Evolutionary conservation across 208 protist species (phyloP).

Genomic region (Acanthamoeba sp.): DNA sequence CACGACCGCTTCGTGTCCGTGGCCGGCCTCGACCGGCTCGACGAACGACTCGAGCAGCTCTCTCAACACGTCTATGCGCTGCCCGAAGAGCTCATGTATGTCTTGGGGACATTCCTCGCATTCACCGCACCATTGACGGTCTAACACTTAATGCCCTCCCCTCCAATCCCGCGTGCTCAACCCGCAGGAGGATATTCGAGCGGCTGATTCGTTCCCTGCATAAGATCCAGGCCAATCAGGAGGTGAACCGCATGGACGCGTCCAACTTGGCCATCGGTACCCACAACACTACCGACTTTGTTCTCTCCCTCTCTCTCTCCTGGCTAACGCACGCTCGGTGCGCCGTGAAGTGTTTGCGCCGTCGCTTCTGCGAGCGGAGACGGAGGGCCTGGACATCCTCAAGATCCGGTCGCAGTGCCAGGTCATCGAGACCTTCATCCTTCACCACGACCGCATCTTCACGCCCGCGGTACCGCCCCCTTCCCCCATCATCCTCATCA

Average conservation of each 20-base stretch:
- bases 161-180: too few relatives aligned
- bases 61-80: not conserved
- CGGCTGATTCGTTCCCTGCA: not conserved
- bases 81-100: not conserved
- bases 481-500: too few relatives aligned
- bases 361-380: constrained; percentile 4
- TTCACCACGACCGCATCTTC: constrained; percentile 28
- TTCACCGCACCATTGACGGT: too few relatives aligned
- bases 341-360: constrained; percentile 7
- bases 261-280: constrained; percentile 31
- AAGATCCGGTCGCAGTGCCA: constrained; percentile 15
- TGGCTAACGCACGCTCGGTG: not conserved
- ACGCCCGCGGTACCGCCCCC: not conserved
- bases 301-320: too few relatives aligned
- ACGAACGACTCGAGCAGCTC: not conserved
- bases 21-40: not conserved
- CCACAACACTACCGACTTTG: too few relatives aligned
- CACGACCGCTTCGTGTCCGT: constrained; percentile 8
- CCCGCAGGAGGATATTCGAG: constrained; percentile 9
- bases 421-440: constrained; percentile 19
- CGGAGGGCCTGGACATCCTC: constrained; percentile 20
- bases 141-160: too few relatives aligned
- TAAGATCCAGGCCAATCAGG: not conserved
- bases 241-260: constrained; percentile 14
- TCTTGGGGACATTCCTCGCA: too few relatives aligned